Evolutionary conservation across 768 basidiomycete genomes (phyloP).

Genomic region (Tulasnella sp.): DNA sequence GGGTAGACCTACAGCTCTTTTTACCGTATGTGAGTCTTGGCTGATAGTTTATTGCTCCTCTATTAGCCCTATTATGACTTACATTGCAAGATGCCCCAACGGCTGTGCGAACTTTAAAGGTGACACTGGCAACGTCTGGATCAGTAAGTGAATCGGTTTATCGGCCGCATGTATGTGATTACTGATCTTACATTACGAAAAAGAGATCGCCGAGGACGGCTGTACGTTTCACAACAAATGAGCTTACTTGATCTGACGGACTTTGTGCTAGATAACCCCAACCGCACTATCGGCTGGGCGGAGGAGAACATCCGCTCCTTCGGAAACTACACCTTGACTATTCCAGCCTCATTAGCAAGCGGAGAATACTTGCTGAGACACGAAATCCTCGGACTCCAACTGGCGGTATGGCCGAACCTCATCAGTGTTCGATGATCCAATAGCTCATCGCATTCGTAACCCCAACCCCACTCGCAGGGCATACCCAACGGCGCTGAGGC

Average conservation of each 20-base stretch:
- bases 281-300: constrained; percentile 11
- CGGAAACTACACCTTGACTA: not conserved
- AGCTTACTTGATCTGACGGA: not conserved
- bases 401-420: not conserved
- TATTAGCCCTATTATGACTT: constrained; percentile 11
- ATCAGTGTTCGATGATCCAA: not conserved
- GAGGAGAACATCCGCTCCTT: constrained; percentile 5
- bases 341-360: constrained; percentile 1
- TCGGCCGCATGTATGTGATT: not conserved
- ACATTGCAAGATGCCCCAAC: constrained; percentile 14
- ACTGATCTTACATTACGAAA: not conserved
- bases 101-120: constrained; percentile 15
- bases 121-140: constrained; percentile 16
- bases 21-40: too few species aligned
- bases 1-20: not conserved
- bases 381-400: not conserved
- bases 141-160: constrained; percentile 5
- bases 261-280: not conserved
- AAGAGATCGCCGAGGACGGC: constrained; percentile 13
- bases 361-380: constrained; percentile 9
- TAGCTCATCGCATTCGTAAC: not conserved
- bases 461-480: not conserved
- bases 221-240: not conserved
- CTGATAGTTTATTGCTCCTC: too few species aligned
- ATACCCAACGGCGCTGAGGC: not conserved